Conservation (phyloP, 2,329 filamentous ascomycete genomes). For the Ophiostoma novo-ulmi region DNA sequence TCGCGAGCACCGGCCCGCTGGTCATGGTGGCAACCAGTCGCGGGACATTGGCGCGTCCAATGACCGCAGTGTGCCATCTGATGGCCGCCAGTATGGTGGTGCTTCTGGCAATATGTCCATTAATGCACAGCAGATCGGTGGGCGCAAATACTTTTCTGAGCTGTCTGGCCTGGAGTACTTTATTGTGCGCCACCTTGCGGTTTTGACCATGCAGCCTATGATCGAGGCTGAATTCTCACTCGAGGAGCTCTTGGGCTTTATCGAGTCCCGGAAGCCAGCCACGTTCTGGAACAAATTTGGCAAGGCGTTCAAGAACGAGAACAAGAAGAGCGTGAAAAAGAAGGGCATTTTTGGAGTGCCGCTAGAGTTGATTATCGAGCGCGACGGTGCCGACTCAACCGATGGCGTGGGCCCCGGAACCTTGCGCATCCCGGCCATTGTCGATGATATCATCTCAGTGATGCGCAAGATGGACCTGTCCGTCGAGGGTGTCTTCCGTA, state of each 20-base stretch:
- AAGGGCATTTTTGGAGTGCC: slow-evolving; percentile 91
- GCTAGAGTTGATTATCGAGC: slow-evolving; percentile 82
- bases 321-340: slow-evolving; percentile 72
- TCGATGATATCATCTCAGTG: slow-evolving; percentile 89
- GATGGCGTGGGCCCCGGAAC: slow-evolving; percentile 91
- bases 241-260: slow-evolving; percentile 85
- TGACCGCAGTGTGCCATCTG: slow-evolving; percentile 57
- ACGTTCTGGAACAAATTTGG: slow-evolving; percentile 99
- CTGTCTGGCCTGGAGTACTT: slow-evolving; percentile 94
- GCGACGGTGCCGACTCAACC: slow-evolving; percentile 94
- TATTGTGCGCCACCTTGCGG: slow-evolving; percentile 90
- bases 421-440: slow-evolving; percentile 81
- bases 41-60: slow-evolving; percentile 31
- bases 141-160: slow-evolving; percentile 90
- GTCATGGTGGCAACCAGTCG: slow-evolving; percentile 46
- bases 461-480: slow-evolving; percentile 99
- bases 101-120: background rate
- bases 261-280: slow-evolving; percentile 80
- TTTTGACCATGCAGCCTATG: slow-evolving; percentile 89
- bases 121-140: slow-evolving; percentile 31
- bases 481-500: slow-evolving; percentile 95
- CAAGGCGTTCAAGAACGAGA: slow-evolving; percentile 89
- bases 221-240: slow-evolving; percentile 87
- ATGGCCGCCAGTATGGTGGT: slow-evolving; percentile 18
- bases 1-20: slow-evolving; percentile 68